A percentile compares a stretch with the other conserved stretches of the same genome.
Evolutionary conservation across 495 filamentous ascomycete genomes (phyloP).

Genomic region (Penicillium odoratum): DNA sequence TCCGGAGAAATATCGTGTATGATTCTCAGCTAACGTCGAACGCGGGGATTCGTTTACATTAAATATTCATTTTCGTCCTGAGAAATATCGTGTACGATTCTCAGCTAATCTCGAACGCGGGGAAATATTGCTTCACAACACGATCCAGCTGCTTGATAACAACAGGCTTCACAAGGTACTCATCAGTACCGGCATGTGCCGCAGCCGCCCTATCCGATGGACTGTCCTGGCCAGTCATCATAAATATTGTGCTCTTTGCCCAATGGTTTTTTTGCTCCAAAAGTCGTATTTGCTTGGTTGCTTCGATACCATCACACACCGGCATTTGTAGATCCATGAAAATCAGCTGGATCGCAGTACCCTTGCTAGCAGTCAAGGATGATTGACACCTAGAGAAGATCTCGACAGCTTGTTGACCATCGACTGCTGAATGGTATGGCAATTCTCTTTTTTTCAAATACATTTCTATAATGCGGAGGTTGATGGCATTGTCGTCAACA

Average conservation of each 20-base stretch:
- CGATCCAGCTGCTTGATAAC: constrained; percentile 15
- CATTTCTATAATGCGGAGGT: constrained; percentile 19
- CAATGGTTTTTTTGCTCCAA: constrained; percentile 69
- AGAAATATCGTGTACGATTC: background rate
- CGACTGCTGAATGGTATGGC: constrained; percentile 9
- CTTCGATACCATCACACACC: constrained; percentile 85
- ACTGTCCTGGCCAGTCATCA: constrained; percentile 22
- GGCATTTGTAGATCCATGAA: constrained; percentile 94
- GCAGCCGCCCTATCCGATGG: constrained; percentile 15
- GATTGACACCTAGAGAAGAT: constrained; percentile 9
- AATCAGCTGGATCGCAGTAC: constrained; percentile 63
- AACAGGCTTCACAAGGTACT: constrained; percentile 21
- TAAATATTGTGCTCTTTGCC: constrained; percentile 4
- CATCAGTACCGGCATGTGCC: constrained; percentile 9
- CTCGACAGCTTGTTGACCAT: constrained; percentile 16
- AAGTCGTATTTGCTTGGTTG: constrained; percentile 80
- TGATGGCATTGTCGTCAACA: constrained; percentile 21
- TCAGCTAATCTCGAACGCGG: background rate
- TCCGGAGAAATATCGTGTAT: background rate
- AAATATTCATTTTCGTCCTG: too few species aligned
- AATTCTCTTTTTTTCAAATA: constrained; percentile 16
- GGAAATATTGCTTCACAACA: constrained; percentile 12
- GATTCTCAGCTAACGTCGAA: background rate
- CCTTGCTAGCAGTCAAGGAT: background rate
- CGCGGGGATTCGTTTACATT: background rate